Evolutionary conservation across 2,329 filamentous ascomycete genomes (phyloP), one percentile per base, ranked within the genome.

Genomic region (Capronia americana): DNA sequence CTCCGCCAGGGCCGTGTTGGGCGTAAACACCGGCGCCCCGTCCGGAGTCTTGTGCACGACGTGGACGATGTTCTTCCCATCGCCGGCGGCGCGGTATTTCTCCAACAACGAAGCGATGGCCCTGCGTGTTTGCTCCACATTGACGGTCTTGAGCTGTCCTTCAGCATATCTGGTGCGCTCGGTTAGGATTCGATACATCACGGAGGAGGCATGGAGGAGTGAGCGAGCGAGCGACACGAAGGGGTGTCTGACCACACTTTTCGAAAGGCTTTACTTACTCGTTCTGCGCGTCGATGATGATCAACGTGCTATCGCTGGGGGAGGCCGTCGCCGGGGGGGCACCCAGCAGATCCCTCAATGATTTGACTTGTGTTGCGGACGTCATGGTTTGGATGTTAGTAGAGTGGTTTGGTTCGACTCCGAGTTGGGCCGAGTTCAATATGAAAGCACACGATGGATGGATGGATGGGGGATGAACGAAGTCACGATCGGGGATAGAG

Each of bases 221-320:
- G 24, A 38, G 38, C 17, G 17, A 8, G 7, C 5, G 20, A n/a
- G n/a, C n/a, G n/a, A n/a, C 17, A 6, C 38, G 5, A 41, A 2
- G 17, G 20, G 38, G 14, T 41, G 12, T 17, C 2, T 30, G 4
- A 8, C 34, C 5, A 17, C 5, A 14, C 34, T 6, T 14, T 41
- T 4, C 3, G 10, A 12, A 17, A 14, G 34, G 50, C 14, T 20
- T 30, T n/a, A 53, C 66, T 30, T 88, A 90, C 77, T 91, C 89
- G 73, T 90, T 90, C 73, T 91, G 89, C 0, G 88, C 88, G 74
- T 91, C 88, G 73, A 90, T 87, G 76, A 91, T 90, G 72, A 91
- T 77, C 53, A 91, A 82, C 1, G 84, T 83, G 69, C 84, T 87
- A 77, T 90, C 87, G 51, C 77, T 75, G 0, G 84, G 78, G 0